Conservation (phyloP, 2,329 filamentous ascomycete species). For the Trichoderma guizhouense region DNA sequence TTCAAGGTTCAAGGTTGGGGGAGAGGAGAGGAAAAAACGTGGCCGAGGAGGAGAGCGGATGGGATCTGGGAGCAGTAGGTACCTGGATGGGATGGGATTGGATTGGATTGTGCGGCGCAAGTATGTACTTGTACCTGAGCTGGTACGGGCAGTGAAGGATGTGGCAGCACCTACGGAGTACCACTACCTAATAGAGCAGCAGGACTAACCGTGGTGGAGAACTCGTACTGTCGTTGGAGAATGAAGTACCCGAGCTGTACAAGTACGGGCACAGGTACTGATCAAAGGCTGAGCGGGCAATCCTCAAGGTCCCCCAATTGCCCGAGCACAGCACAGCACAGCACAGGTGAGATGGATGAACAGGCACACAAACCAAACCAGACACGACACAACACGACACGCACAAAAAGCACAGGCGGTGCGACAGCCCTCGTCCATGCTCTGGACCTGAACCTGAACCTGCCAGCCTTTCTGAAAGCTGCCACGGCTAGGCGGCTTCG, state of each 20-base stretch:
- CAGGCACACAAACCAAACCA: not conserved
- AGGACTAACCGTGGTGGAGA: not conserved
- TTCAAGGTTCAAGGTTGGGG: not conserved
- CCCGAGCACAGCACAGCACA: not conserved
- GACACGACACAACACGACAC: not conserved
- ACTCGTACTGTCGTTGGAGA: not conserved
- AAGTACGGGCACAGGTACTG: not conserved
- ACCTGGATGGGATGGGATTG: not conserved
- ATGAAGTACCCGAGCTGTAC: too few species aligned
- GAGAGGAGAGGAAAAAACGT: not conserved
- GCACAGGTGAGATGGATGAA: not conserved
- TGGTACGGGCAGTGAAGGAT: not conserved
- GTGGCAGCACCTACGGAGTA: not conserved
- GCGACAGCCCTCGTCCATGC: not conserved
- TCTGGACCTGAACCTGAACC: conserved; percentile 3
- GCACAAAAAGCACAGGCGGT: not conserved
- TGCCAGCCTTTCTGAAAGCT: not conserved
- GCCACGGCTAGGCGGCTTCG: not conserved
- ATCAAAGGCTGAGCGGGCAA: not conserved
- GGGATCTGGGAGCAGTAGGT: not conserved
- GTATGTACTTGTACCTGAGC: not conserved
- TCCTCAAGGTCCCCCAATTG: not conserved
- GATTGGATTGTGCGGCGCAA: not conserved
- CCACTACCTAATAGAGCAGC: not conserved
- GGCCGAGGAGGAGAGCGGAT: not conserved